Evolutionary conservation across 805 yeast species (phyloP), one percentile per base, ranked within the genome.

Genomic region (Tetrapisispora nanseiensis): DNA sequence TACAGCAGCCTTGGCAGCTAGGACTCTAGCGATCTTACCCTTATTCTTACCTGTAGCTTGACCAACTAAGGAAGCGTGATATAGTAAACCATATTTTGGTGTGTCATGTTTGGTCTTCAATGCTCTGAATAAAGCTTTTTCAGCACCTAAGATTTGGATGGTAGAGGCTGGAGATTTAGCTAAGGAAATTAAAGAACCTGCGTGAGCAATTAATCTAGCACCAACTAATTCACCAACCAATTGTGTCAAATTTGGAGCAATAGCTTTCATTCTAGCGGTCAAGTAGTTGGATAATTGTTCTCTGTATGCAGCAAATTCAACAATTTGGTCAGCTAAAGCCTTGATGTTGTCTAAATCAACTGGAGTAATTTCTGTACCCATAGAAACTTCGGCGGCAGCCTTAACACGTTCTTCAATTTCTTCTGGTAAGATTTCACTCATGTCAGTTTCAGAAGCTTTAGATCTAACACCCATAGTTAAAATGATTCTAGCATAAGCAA

Each of bases 161-260:
- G 98, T 92, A 19, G 98, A 92, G 48, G 98, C 97, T 54, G 98
- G 97, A 39, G 97, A 94, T 72, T 92, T 92, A 54, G 98, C 95
- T 57, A 92, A 75, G 45, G 95, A 86, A 57, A 89, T 81, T 57
- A 92, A 72, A 53, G 95, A 85, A 59, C 98, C 98, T 41, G 97
- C 81, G 65, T 92, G 98, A 33, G 98, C 92, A 64, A 92, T 92
- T 63, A 92, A 76, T 70, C 98, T 80, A 47, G 98, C 98, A 68
- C 98, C 98, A 39, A 92, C 95, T 54, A 92, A 78, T 72, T 92
- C 98, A 62, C 98, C 98, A 49, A 92, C 95, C 55, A 92, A 76
- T 38, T 92, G 82, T 39, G 97, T 87, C 63, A 90, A 75, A 68
- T 92, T 92, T 63, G 98, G 98, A 49, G 98, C 98, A 71, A 92